Conservation (phyloP, 164 flowering plant genomes). For the Nymphaea thermarum region DNA sequence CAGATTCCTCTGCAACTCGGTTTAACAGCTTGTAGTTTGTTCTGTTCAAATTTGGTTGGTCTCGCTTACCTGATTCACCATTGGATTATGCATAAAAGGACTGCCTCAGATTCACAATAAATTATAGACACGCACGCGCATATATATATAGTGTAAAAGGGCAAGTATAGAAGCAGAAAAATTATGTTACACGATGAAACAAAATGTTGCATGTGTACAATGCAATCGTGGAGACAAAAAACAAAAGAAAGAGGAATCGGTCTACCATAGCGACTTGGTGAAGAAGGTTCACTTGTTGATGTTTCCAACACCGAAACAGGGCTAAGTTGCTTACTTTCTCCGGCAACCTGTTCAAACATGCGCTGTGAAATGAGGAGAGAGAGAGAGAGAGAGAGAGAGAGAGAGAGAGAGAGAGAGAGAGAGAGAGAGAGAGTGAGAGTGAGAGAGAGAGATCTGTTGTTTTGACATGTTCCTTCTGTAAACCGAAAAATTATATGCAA, state of each 20-base stretch:
- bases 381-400: background rate
- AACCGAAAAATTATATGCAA: too few relatives aligned
- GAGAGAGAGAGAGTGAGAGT: background rate
- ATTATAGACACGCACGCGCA: too few relatives aligned
- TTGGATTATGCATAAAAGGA: background rate
- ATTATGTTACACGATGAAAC: too few relatives aligned
- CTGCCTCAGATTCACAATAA: background rate
- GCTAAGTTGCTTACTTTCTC: slow-evolving; percentile 31
- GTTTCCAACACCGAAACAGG: slow-evolving; percentile 42
- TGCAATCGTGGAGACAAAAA: background rate
- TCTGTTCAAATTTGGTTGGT: slow-evolving; percentile 4
- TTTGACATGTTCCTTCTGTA: too few relatives aligned
- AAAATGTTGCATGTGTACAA: background rate
- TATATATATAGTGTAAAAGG: too few relatives aligned
- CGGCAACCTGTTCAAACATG: slow-evolving; percentile 1
- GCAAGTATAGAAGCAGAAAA: background rate
- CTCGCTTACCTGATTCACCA: background rate
- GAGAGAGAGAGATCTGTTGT: too few relatives aligned
- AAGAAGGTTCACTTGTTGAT: slow-evolving; percentile 12
- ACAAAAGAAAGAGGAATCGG: background rate
- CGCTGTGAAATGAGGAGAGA: background rate
- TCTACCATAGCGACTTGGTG: slow-evolving; percentile 10
- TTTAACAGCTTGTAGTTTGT: background rate
- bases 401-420: background rate
- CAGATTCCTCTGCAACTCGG: slow-evolving; percentile 20